Percentiles rank a stretch among this genome's conserved stretches.
These are phyloP conservation scores for Isochrysis galbana DNA, from an alignment of 78 protist genomes.

Conservation along the genomic window DNA sequence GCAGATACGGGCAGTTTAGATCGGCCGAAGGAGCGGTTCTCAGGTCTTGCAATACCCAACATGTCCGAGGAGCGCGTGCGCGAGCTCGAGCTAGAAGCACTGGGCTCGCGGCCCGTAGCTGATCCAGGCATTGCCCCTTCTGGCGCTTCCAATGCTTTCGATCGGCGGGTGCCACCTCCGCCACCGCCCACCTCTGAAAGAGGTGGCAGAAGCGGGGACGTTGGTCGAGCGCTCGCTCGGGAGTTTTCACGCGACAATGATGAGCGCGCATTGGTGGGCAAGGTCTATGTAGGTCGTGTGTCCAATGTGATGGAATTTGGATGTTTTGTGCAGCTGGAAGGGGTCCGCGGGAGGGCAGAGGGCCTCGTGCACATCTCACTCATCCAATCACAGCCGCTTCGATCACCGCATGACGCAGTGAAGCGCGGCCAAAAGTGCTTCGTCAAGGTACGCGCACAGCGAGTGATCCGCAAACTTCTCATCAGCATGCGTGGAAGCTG, in stretches of 20 bases:
- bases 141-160: no score
- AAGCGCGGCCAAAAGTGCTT: slow-evolving; percentile 11
- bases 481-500: no score
- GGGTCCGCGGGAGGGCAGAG: slow-evolving; percentile 58
- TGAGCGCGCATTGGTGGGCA: slow-evolving; percentile 60
- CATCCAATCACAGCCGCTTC: not conserved
- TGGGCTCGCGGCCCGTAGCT: not conserved
- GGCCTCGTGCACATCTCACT: slow-evolving; percentile 81
- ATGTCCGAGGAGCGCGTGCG: not conserved
- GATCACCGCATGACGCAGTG: not conserved
- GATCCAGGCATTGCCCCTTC: not conserved
- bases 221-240: not conserved
- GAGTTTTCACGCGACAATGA: slow-evolving; percentile 22
- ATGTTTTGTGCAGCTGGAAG: slow-evolving; percentile 69
- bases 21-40: slow-evolving; percentile 34
- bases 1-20: no score
- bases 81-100: not conserved
- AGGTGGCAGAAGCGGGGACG: not conserved
- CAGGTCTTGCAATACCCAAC: slow-evolving; percentile 76
- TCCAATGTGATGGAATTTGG: slow-evolving; percentile 76
- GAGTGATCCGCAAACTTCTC: no score
- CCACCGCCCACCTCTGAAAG: not conserved
- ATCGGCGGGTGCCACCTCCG: not conserved
- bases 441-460: no score
- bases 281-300: slow-evolving; percentile 73